Evolutionary conservation across 75 land plant species (phyloP), one percentile per base, ranked within the genome.

Genomic region (Pinus tabuliformis): DNA sequence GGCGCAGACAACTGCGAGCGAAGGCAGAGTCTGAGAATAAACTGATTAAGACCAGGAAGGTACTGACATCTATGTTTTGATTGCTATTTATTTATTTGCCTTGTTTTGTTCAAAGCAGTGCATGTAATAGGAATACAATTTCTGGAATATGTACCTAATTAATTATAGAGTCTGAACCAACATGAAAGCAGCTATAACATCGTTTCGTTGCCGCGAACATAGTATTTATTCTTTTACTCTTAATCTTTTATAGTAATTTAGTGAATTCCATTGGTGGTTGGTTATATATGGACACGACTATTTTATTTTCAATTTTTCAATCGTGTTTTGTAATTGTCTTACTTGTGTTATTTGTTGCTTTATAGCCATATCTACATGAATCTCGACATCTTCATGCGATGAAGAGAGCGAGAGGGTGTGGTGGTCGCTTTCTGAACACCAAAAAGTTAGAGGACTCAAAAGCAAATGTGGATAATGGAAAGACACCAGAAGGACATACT

Each of bases 21-120:
- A 93, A 93, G 72, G 96, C 96, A 42, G 96, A 93, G 78, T 78
- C 81, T 58, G 94, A 93, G 75, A 93, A 82, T 75, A 93, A 93
- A 75, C 62, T 86, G 14, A 76, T 93, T 58, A 93, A 93, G 83
- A 78, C 63, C 57, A 77, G 96, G 77, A 93, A 91, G 89, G 96
- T 91, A 49, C 54, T 49, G 54, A 49, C 12, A 49, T 9, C 2
- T 49, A 49, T 49, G 11, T 11, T 49, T 49, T 49, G 54, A 49
- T 49, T 11, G 11, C 54, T 49, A 49, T 49, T 12, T 11, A 39
- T 39, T 49, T 49, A 2, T 49, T 49, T 49, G 54, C 12, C 54
- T 49, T 49, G 54, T 49, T 49, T 49, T 49, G 54, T 49, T 49
- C 11, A 49, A 49, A 9, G 54, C 54, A 49, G 54, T 49, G 54